A percentile compares a stretch with the other conserved stretches of the same genome.
These are phyloP conservation scores for Phialophora expanda DNA, from an alignment of 2,329 filamentous ascomycete species.

Conservation along the genomic window DNA sequence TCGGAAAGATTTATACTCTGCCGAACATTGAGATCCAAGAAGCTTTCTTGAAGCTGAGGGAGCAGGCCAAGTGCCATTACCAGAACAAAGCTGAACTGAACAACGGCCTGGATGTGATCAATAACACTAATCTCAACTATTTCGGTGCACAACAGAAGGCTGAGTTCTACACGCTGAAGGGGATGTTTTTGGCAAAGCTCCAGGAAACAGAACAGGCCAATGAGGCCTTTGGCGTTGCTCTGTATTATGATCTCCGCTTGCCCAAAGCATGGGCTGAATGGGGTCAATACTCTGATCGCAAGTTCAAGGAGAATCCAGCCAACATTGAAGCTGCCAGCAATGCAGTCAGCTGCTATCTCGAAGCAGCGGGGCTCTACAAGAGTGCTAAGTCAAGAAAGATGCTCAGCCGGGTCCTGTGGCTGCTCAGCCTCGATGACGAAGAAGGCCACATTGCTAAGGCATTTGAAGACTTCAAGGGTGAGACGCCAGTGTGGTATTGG, in stretches of 20 bases:
- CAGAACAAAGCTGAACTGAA: constrained; percentile 92
- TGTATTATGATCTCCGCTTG: constrained; percentile 94
- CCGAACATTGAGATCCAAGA: constrained; percentile 99
- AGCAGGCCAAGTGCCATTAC: constrained; percentile 98
- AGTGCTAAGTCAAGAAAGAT: constrained; percentile 95
- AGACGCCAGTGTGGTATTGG: constrained; percentile 99
- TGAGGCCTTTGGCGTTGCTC: constrained; percentile 88
- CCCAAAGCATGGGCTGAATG: constrained; percentile 99
- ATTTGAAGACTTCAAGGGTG: constrained; percentile 96
- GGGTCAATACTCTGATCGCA: constrained; percentile 96
- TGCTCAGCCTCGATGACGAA: constrained; percentile 89
- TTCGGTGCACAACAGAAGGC: constrained; percentile 96
- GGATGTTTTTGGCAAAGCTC: constrained; percentile 97
- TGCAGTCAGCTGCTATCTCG: constrained; percentile 92
- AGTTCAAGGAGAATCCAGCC: constrained; percentile 87
- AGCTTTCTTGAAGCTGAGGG: constrained; percentile 95
- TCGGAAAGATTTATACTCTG: constrained; percentile 96
- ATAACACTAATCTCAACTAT: constrained; percentile 99
- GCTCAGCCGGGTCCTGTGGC: constrained; percentile 90
- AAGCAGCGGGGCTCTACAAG: constrained; percentile 95
- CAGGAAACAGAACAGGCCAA: constrained; percentile 89
- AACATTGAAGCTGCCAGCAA: constrained; percentile 86
- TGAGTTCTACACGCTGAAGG: constrained; percentile 98
- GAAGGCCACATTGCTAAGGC: constrained; percentile 81
- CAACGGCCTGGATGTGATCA: constrained; percentile 95